Evolutionary conservation across 1,139 yeast genomes (phyloP).

Genomic region (Magnusiomyces suaveolens): DNA sequence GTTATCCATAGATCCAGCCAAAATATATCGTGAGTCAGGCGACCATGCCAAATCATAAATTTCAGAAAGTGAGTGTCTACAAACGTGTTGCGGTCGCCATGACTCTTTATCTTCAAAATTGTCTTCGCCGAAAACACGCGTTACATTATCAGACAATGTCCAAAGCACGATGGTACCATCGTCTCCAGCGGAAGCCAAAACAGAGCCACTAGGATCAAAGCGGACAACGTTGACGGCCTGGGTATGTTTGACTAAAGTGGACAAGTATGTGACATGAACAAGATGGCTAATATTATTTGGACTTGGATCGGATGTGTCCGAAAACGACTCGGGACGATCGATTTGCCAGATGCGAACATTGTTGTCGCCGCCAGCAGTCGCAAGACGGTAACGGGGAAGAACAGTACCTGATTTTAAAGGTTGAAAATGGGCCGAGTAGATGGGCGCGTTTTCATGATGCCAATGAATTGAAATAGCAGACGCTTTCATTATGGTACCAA

Average conservation of each 20-base stretch:
- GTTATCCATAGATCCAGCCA: slow-evolving; percentile 92
- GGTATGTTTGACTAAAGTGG: slow-evolving; percentile 77
- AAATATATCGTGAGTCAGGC: slow-evolving; percentile 62
- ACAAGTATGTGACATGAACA: slow-evolving; percentile 34
- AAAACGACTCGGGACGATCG: slow-evolving; percentile 18
- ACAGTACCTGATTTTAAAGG: slow-evolving; percentile 32
- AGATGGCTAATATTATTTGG: slow-evolving; percentile 21
- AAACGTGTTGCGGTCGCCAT: slow-evolving; percentile 53
- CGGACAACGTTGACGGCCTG: slow-evolving; percentile 91
- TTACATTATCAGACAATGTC: slow-evolving; percentile 38
- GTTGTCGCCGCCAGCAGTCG: slow-evolving; percentile 93
- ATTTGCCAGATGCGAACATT: slow-evolving; percentile 59
- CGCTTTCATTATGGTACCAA: slow-evolving; percentile 46
- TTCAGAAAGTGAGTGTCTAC: slow-evolving; percentile 59
- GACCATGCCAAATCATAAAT: slow-evolving; percentile 90
- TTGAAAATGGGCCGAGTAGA: slow-evolving; percentile 75
- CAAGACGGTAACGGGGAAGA: slow-evolving; percentile 40
- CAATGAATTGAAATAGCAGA: slow-evolving; percentile 62
- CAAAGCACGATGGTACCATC: slow-evolving; percentile 84
- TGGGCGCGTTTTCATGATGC: slow-evolving; percentile 76
- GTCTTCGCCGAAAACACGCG: slow-evolving; percentile 21
- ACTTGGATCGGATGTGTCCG: slow-evolving; percentile 36
- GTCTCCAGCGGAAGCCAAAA: slow-evolving; percentile 86
- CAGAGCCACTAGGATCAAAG: slow-evolving; percentile 50
- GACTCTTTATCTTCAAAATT: slow-evolving; percentile 48